These are phyloP conservation scores for Dioscorea alata DNA, from an alignment of 106 monocot genomes.

Conservation along the genomic window DNA sequence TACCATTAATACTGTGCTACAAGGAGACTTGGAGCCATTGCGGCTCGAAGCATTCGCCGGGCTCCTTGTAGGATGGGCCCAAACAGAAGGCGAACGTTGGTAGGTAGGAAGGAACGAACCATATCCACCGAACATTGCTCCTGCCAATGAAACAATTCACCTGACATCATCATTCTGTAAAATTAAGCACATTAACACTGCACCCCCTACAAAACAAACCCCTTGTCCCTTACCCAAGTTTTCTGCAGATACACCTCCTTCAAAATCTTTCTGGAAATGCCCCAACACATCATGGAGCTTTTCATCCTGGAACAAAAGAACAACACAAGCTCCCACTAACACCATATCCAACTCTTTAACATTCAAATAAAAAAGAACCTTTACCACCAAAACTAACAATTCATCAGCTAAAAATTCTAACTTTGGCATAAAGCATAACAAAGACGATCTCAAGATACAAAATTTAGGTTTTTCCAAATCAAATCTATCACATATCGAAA, in stretches of 20 bases:
- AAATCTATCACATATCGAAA: neutral
- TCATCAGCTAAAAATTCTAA: neutral
- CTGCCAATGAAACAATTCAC: conserved; percentile 25
- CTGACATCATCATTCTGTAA: neutral
- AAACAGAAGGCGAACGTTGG: conserved; percentile 34
- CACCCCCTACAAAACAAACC: too few species aligned
- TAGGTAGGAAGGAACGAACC: conserved; percentile 69
- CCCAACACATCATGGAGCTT: conserved; percentile 52
- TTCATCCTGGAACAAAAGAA: conserved; percentile 34
- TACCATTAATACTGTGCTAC: conserved; percentile 32
- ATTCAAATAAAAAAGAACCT: too few species aligned
- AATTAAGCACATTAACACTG: too few species aligned
- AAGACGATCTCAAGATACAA: too few species aligned
- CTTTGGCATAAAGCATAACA: too few species aligned
- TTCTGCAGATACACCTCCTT: conserved; percentile 43
- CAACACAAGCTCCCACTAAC: neutral
- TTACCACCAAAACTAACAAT: neutral
- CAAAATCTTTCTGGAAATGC: conserved; percentile 53
- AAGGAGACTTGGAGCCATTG: conserved; percentile 28
- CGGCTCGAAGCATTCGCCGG: conserved; percentile 19
- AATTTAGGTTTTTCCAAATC: too few species aligned
- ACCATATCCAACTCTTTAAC: neutral
- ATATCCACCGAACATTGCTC: conserved; percentile 68
- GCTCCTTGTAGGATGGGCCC: conserved; percentile 29
- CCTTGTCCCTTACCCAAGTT: conserved; percentile 35